Percentiles rank a stretch among this genome's conserved stretches.
phyloP scores from a whole-genome alignment of 2,329 filamentous ascomycete species.

The Fusarium illudens region DNA sequence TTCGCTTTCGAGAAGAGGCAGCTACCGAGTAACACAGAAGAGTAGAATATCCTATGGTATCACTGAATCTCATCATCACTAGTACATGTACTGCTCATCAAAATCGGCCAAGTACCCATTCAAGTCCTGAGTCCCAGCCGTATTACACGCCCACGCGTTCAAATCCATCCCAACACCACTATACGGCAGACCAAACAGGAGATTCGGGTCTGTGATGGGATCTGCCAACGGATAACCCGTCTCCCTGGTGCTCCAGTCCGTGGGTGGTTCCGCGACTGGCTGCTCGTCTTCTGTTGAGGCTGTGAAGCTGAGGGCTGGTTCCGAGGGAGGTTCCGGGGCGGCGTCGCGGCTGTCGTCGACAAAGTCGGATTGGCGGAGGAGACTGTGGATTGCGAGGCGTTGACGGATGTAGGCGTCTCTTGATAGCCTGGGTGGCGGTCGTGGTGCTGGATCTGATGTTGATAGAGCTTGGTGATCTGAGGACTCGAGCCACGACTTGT shows the following conservation, averaged over 20 bases:
- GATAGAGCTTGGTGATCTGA: constrained; percentile 29
- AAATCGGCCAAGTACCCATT: constrained; percentile 25
- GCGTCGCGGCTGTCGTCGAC: constrained; percentile 50
- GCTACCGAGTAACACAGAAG: not conserved
- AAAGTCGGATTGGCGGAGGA: constrained; percentile 51
- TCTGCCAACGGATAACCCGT: constrained; percentile 15
- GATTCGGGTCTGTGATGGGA: constrained; percentile 26
- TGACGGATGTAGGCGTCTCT: constrained; percentile 39
- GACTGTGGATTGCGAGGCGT: constrained; percentile 51
- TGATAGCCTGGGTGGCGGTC: constrained; percentile 27
- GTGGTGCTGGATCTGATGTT: constrained; percentile 13
- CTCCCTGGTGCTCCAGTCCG: constrained; percentile 20
- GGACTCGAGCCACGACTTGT: constrained; percentile 38
- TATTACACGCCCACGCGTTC: constrained; percentile 34
- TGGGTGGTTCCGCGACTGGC: constrained; percentile 16
- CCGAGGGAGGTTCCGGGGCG: constrained; percentile 31
- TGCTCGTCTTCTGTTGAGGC: constrained; percentile 37
- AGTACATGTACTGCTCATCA: constrained; percentile 43
- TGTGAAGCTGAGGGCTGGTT: constrained; percentile 32
- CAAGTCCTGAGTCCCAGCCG: constrained; percentile 21
- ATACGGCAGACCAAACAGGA: constrained; percentile 37
- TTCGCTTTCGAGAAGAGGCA: too few relatives aligned
- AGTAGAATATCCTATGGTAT: not conserved
- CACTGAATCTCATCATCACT: not conserved
- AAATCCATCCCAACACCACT: constrained; percentile 29